Evolutionary conservation across 768 basidiomycete genomes (phyloP), one percentile per base, ranked within the genome.

Genomic region (Amyloporia xantha): DNA sequence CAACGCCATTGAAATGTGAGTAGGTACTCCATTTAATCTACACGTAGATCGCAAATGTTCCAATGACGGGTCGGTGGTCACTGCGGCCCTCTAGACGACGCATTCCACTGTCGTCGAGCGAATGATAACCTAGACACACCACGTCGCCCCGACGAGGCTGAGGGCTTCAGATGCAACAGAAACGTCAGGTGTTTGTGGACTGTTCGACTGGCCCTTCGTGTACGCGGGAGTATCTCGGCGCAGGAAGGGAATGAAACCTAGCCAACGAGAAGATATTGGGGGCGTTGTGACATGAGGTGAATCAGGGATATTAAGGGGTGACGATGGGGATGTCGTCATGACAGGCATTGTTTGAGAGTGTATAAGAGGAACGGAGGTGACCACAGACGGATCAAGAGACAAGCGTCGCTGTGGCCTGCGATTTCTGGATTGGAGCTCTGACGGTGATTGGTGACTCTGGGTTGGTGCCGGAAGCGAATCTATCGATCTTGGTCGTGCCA

Each of bases 1-100:
- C n/a, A n/a, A n/a, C n/a, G n/a, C n/a, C n/a, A n/a, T n/a, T n/a
- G n/a, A n/a, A n/a, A n/a, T n/a, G n/a, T n/a, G n/a, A n/a, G n/a
- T n/a, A n/a, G n/a, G n/a, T n/a, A n/a, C n/a, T n/a, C n/a, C n/a
- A n/a, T n/a, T n/a, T 39, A 39, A 35, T 19, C 37, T 47, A 69
- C 40, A 86, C 55, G 66, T 84, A 88, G 44, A 86, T 71, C 36
- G 78, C 78, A 60, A 86, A 91, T 20, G 78, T 77, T 48, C 86
- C 86, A 52, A 89, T 79, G n/a, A 92, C 89, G 0, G 90, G 90
- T 30, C 90, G 69, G 61, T 93, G 90, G 63, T 93, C 90, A 54
- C 84, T 86, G 37, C 84, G 75, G 13, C 86, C 90, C 62, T 86
- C 84, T 47, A 94, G 63, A 49, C 76, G 71, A 35, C 79, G 73